Conservation (phyloP, 306 rosid genomes). For the Malus orientalis region DNA sequence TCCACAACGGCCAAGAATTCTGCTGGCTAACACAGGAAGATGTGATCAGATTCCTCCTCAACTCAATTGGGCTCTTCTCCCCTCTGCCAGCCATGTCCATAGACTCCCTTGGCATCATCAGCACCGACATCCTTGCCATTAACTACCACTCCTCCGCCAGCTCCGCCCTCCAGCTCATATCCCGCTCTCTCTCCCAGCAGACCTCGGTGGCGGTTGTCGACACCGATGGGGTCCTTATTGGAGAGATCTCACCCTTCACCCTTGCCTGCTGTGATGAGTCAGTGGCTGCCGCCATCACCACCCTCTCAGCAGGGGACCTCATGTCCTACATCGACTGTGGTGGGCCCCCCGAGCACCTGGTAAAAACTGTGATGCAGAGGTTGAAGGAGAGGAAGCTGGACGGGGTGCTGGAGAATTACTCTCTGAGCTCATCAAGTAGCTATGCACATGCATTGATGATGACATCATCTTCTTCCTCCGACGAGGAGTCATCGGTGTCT, state of each 20-base stretch:
- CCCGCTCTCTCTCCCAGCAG: constrained; percentile 50
- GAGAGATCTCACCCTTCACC: constrained; percentile 88
- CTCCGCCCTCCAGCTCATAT: constrained; percentile 53
- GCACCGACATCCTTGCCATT: constrained; percentile 41
- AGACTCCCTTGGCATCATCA: constrained; percentile 57
- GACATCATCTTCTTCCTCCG: constrained; percentile 54
- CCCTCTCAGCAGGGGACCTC: constrained; percentile 69
- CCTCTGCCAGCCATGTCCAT: constrained; percentile 64
- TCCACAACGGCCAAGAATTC: constrained; percentile 57
- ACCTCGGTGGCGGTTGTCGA: constrained; percentile 86
- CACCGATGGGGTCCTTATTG: constrained; percentile 52
- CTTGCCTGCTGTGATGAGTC: constrained; percentile 76
- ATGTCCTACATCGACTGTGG: constrained; percentile 96
- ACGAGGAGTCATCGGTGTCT: constrained; percentile 53
- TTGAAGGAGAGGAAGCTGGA: constrained; percentile 58
- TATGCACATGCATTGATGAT: neutral
- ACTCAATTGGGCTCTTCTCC: constrained; percentile 71
- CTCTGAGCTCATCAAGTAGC: constrained; percentile 22
- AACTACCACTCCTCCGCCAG: constrained; percentile 77
- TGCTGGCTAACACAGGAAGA: constrained; percentile 95
- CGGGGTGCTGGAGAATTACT: constrained; percentile 50
- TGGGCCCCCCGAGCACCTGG: constrained; percentile 75
- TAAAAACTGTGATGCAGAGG: constrained; percentile 55
- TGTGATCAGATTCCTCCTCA: constrained; percentile 66
- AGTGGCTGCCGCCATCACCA: constrained; percentile 63